Conservation (phyloP, 1,284 basidiomycete genomes). For the Ustanciosporium gigantosporum region DNA sequence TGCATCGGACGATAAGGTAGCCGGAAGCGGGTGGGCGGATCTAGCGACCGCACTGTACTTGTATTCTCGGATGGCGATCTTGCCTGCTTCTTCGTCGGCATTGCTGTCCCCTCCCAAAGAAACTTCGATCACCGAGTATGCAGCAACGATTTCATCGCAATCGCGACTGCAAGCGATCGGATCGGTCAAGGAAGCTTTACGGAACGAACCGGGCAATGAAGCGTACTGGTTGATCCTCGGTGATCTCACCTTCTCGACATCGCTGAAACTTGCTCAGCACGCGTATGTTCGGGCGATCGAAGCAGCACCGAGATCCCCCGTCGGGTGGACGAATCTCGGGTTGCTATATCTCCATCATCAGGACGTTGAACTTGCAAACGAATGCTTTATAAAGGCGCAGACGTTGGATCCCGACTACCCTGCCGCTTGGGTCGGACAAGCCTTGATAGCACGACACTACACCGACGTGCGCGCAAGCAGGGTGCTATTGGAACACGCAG, state of each 20-base stretch:
- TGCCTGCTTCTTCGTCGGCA: constrained; percentile 62
- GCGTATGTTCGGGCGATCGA: constrained; percentile 89
- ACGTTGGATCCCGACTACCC: constrained; percentile 87
- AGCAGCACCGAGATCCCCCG: constrained; percentile 69
- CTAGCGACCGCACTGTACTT: constrained; percentile 49
- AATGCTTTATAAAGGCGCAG: constrained; percentile 85
- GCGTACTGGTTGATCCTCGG: constrained; percentile 82
- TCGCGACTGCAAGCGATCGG: constrained; percentile 68
- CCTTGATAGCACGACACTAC: constrained; percentile 74
- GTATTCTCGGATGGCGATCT: constrained; percentile 9
- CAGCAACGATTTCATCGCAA: constrained; percentile 59
- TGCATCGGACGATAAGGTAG: constrained; percentile 39
- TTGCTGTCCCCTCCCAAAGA: constrained; percentile 34
- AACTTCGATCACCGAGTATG: constrained; percentile 63
- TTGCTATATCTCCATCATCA: constrained; percentile 82
- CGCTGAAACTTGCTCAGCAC: constrained; percentile 80
- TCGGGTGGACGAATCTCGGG: constrained; percentile 86
- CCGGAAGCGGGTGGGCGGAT: constrained; percentile 55
- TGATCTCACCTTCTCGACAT: constrained; percentile 71
- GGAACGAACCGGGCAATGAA: constrained; percentile 74
- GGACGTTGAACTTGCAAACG: constrained; percentile 81
- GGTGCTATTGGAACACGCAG: constrained; percentile 80
- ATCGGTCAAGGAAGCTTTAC: constrained; percentile 75
- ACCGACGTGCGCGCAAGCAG: constrained; percentile 71
- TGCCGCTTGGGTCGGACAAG: constrained; percentile 91